Evolutionary conservation across 495 filamentous ascomycete species (phyloP).

Genomic region (Aspergillus biplanus): DNA sequence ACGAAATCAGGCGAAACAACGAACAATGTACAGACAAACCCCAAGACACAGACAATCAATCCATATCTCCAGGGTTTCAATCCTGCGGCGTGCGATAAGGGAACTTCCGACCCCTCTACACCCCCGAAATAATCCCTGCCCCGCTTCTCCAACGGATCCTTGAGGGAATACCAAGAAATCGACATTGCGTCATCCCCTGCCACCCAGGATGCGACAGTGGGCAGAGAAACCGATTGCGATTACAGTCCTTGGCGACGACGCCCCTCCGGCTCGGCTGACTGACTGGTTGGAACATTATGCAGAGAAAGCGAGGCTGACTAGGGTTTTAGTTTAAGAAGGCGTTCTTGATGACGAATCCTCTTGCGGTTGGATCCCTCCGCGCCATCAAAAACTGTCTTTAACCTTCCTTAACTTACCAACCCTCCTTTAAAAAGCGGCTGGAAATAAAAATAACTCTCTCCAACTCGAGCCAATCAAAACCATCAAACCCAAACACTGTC

Average conservation of each 20-base stretch:
- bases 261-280: background rate
- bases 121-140: background rate
- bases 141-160: background rate
- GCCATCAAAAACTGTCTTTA: background rate
- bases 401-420: background rate
- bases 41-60: background rate
- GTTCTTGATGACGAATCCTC: slow-evolving; percentile 1
- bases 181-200: background rate
- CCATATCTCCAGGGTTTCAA: background rate
- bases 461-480: background rate
- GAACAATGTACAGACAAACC: no score
- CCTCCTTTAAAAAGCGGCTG: background rate
- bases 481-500: background rate
- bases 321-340: background rate
- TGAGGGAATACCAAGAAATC: background rate
- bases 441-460: background rate
- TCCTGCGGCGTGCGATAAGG: no score
- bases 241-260: background rate
- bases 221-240: no score
- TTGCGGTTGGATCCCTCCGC: background rate
- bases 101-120: background rate
- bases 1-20: no score
- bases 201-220: background rate
- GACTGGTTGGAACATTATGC: background rate
- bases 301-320: background rate